Percentiles rank a stretch among this genome's conserved stretches.
phyloP scores from a whole-genome alignment of 306 rosid species.

The Adenanthera pavonina region DNA sequence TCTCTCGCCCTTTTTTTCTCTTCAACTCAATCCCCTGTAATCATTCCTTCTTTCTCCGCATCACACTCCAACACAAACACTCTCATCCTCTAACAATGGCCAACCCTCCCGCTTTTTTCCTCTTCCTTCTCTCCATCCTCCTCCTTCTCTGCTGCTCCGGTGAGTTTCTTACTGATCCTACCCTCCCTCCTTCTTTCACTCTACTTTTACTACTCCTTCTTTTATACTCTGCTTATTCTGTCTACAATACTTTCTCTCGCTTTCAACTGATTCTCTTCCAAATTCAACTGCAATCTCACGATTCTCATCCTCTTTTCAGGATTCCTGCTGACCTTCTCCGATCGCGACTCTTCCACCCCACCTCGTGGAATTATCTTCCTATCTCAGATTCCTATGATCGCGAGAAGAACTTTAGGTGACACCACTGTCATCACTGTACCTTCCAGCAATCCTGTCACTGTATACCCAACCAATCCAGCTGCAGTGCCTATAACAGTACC shows the following conservation, averaged over 20 bases:
- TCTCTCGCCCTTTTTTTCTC: constrained; percentile 32
- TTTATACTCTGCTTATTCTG: neutral
- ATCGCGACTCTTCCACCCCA: constrained; percentile 28
- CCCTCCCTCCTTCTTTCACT: neutral
- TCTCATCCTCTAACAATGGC: constrained; percentile 46
- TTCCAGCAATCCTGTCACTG: constrained; percentile 64
- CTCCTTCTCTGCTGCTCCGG: constrained; percentile 54
- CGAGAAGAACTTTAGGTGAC: constrained; percentile 51
- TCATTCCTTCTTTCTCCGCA: constrained; percentile 30
- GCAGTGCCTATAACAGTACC: constrained; percentile 60
- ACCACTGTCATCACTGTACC: constrained; percentile 74
- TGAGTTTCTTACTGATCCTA: constrained; percentile 27
- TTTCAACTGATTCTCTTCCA: neutral
- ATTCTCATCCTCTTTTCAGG: constrained; percentile 45
- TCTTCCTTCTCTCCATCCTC: constrained; percentile 42
- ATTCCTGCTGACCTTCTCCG: constrained; percentile 59
- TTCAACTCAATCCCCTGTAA: neutral
- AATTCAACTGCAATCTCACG: constrained; percentile 23
- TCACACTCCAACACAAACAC: constrained; percentile 3
- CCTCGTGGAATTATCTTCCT: constrained; percentile 35
- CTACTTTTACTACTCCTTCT: constrained; percentile 34
- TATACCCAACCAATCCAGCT: constrained; percentile 61
- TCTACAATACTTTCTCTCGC: neutral
- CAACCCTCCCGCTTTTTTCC: constrained; percentile 43
- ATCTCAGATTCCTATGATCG: neutral